These are phyloP conservation scores for Aristolochia contorta DNA, from an alignment of 164 flowering plant genomes.

Conservation along the genomic window DNA sequence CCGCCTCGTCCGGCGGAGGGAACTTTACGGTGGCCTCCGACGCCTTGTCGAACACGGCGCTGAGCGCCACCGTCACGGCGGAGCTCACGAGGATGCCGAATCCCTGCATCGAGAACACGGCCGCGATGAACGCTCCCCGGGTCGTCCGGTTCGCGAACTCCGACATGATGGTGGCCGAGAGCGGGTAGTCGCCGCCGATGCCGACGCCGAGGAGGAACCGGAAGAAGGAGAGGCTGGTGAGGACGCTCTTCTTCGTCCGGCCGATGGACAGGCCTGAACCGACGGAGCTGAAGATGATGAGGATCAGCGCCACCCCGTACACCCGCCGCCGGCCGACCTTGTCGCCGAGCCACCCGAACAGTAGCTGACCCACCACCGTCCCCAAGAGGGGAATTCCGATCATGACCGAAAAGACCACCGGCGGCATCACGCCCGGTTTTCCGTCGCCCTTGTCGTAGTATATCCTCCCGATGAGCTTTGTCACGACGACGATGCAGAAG, in stretches of 20 bases:
- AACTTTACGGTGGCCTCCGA: background rate
- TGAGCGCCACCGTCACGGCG: conserved; percentile 31
- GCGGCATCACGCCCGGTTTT: conserved; percentile 26
- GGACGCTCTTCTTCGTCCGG: conserved; percentile 18
- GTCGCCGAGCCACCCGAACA: conserved; percentile 33
- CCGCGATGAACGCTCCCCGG: conserved; percentile 24
- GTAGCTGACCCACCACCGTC: conserved; percentile 30
- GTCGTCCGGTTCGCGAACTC: conserved; percentile 20
- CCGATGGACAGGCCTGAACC: conserved; percentile 25
- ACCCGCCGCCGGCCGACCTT: conserved; percentile 28
- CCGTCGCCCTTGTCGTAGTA: conserved; percentile 15
- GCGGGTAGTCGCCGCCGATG: conserved; percentile 23
- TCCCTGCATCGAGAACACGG: conserved; percentile 52
- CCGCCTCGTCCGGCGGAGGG: conserved; percentile 5
- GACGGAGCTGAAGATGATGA: conserved; percentile 24
- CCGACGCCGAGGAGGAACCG: conserved; percentile 23
- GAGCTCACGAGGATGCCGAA: conserved; percentile 38
- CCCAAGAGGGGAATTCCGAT: conserved; percentile 31
- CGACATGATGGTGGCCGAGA: conserved; percentile 22
- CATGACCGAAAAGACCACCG: conserved; percentile 24
- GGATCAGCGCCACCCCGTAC: conserved; percentile 24
- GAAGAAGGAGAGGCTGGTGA: conserved; percentile 22
- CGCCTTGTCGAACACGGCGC: conserved; percentile 11
- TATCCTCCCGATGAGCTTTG: conserved; percentile 20
- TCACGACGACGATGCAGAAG: conserved; percentile 3